Conservation (phyloP, 441 rosid species). For the Metrosideros polymorpha region DNA sequence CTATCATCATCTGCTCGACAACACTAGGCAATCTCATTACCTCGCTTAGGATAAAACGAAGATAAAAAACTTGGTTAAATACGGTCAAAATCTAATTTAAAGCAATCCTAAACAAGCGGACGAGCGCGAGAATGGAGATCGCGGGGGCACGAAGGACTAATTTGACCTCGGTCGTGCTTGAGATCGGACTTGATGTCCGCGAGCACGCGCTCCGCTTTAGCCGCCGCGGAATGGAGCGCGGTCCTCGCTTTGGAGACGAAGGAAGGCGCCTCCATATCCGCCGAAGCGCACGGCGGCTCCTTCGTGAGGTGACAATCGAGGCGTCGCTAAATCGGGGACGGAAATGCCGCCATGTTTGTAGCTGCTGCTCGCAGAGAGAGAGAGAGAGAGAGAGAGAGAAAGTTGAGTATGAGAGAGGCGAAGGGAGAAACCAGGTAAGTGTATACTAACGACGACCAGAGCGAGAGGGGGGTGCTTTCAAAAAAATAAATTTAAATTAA, state of each 20-base stretch:
- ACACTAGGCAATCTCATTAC: neutral
- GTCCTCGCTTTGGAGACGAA: constrained; percentile 87
- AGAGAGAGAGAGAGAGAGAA: constrained; percentile 7
- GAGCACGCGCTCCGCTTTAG: constrained; percentile 94
- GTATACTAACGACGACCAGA: neutral
- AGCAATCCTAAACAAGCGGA: neutral
- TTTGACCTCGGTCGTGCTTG: constrained; percentile 47
- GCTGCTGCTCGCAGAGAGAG: neutral
- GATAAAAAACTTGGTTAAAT: neutral
- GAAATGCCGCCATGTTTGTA: constrained; percentile 4
- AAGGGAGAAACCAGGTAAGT: neutral
- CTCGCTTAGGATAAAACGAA: neutral
- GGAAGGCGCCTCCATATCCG: constrained; percentile 53
- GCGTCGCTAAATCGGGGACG: neutral
- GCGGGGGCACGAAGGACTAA: neutral
- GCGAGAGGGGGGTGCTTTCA: too few relatives aligned
- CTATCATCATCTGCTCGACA: constrained; percentile 44
- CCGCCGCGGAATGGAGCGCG: constrained; percentile 93
- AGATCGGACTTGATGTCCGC: constrained; percentile 76
- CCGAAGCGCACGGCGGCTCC: constrained; percentile 19
- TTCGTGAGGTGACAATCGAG: neutral
- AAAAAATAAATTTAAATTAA: too few relatives aligned
- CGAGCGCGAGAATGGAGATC: neutral
- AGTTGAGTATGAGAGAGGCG: neutral
- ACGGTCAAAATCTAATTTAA: constrained; percentile 13